Conservation (phyloP, 768 basidiomycete species). For the Trametes cubensis region DNA sequence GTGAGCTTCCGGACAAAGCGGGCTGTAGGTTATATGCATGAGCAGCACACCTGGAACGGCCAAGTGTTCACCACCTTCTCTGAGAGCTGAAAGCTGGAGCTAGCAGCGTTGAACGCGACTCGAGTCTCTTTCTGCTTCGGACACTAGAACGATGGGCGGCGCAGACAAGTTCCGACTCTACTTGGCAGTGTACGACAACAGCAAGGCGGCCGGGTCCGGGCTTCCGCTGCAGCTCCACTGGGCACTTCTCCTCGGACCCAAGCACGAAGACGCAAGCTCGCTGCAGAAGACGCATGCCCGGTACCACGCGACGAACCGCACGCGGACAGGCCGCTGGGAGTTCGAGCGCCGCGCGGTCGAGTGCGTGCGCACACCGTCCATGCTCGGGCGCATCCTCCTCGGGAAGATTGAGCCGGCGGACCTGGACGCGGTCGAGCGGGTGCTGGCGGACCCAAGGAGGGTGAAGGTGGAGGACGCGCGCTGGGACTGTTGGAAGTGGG, state of each 20-base stretch:
- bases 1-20: not conserved
- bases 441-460: conserved; percentile 7
- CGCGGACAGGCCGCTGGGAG: conserved; percentile 14
- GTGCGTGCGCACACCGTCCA: conserved; percentile 22
- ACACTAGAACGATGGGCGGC: conserved; percentile 5
- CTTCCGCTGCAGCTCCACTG: conserved; percentile 13
- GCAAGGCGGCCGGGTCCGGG: not conserved
- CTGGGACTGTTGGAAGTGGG: conserved; percentile 24
- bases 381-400: conserved; percentile 21
- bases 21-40: not conserved
- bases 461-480: conserved; percentile 1
- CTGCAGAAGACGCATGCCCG: conserved; percentile 11
- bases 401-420: conserved; percentile 13
- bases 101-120: no score
- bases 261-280: conserved; percentile 13
- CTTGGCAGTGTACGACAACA: conserved; percentile 21
- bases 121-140: no score
- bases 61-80: not conserved
- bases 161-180: conserved; percentile 20
- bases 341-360: conserved; percentile 17
- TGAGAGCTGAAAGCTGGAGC: no score
- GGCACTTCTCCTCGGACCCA: conserved; percentile 20
- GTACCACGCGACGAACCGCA: conserved; percentile 22
- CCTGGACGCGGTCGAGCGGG: not conserved
- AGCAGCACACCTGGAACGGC: not conserved